Conservation (phyloP, 345 rosid genomes). For the Pseudoturritis turrita region DNA sequence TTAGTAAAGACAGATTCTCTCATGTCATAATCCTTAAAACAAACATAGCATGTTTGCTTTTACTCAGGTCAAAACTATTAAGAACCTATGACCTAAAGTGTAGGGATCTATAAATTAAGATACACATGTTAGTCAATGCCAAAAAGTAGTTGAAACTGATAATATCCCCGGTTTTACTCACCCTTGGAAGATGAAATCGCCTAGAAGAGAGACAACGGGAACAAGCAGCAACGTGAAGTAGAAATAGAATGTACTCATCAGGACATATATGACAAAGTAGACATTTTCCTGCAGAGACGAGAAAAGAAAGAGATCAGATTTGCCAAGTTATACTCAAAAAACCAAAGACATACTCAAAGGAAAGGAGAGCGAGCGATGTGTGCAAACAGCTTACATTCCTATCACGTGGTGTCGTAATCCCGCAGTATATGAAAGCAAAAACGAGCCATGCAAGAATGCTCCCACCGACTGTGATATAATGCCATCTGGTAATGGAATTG, state of each 20-base stretch:
- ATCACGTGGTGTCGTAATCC: conserved; percentile 48
- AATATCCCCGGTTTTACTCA: conserved; percentile 21
- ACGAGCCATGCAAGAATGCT: conserved; percentile 88
- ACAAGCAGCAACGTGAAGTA: conserved; percentile 72
- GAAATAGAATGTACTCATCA: conserved; percentile 91
- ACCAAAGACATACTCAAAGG: neutral
- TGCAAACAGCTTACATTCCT: conserved; percentile 33
- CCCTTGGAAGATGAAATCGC: conserved; percentile 94
- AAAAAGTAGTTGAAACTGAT: neutral
- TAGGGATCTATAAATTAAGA: too few species aligned
- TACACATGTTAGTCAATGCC: neutral
- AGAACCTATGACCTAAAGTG: neutral
- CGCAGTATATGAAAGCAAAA: conserved; percentile 68
- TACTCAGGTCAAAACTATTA: neutral
- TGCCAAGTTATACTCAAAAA: neutral
- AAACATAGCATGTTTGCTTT: neutral
- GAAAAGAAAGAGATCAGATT: neutral
- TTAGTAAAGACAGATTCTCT: neutral
- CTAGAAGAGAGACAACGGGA: conserved; percentile 81
- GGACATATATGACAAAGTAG: conserved; percentile 68
- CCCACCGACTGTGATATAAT: conserved; percentile 81
- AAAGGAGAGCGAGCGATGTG: neutral
- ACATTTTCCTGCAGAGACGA: conserved; percentile 66
- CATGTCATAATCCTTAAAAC: neutral
- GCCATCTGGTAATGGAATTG: conserved; percentile 91